Percentiles rank a stretch among this genome's conserved stretches.
Evolutionary conservation across 2,329 filamentous ascomycete species (phyloP).

Genomic region (Coniochaeta sp.): DNA sequence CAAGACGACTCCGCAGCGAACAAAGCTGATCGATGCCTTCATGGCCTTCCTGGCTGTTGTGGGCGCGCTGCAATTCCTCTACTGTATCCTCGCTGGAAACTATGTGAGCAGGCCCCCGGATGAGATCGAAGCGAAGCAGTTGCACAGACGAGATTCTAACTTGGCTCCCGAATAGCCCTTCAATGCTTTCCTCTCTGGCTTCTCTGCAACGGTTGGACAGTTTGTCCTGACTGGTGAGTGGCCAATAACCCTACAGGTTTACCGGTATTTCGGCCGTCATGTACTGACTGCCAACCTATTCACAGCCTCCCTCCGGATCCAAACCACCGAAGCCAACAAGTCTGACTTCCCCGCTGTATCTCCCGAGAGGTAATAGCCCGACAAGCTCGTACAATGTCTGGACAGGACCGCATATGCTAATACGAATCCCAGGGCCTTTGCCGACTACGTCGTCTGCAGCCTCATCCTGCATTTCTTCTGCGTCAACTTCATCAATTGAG

Average conservation of each 20-base stretch:
- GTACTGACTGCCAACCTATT: neutral
- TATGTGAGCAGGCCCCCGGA: conserved; percentile 57
- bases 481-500: conserved; percentile 98
- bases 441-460: conserved; percentile 92
- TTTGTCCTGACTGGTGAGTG: conserved; percentile 84
- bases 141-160: conserved; percentile 1
- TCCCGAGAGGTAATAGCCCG: conserved; percentile 59
- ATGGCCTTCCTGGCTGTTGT: conserved; percentile 80
- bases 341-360: conserved; percentile 68
- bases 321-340: conserved; percentile 80
- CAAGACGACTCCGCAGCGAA: conserved; percentile 76
- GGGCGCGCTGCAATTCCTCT: conserved; percentile 85
- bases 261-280: neutral
- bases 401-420: neutral
- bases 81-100: conserved; percentile 87
- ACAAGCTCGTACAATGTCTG: conserved; percentile 7
- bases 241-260: conserved; percentile 4
- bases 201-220: conserved; percentile 89
- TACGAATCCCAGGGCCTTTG: conserved; percentile 67
- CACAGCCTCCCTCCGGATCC: conserved; percentile 71
- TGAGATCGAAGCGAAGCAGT: neutral
- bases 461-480: conserved; percentile 97
- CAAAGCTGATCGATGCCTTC: conserved; percentile 86
- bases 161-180: conserved; percentile 63
- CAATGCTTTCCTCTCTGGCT: conserved; percentile 96